Percentiles rank a stretch among this genome's conserved stretches.
These are phyloP conservation scores for Porphyrellus cyaneotinctus DNA, from an alignment of 768 basidiomycete species.

Conservation along the genomic window DNA sequence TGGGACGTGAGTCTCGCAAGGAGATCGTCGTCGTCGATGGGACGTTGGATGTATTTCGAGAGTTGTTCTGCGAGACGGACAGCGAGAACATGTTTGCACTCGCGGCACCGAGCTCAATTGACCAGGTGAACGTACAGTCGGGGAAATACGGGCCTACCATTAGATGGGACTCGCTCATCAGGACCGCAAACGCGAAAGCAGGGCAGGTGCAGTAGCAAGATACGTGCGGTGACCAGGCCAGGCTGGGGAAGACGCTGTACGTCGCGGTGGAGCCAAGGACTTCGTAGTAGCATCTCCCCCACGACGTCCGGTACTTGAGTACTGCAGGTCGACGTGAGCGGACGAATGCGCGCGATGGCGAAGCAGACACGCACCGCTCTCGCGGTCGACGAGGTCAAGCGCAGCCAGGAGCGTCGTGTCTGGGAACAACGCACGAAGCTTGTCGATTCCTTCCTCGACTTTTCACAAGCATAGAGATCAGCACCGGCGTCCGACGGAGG, in stretches of 20 bases:
- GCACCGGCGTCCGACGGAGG: neutral
- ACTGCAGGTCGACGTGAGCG: constrained; percentile 39
- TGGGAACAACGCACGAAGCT: constrained; percentile 56
- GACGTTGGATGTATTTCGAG: constrained; percentile 46
- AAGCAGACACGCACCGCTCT: constrained; percentile 47
- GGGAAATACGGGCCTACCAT: constrained; percentile 44
- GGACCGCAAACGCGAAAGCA: constrained; percentile 62
- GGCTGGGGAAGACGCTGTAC: constrained; percentile 52
- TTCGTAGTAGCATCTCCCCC: constrained; percentile 59
- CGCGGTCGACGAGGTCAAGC: constrained; percentile 71
- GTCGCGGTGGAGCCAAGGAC: constrained; percentile 63
- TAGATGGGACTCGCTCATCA: constrained; percentile 54
- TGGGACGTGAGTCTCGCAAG: constrained; percentile 27
- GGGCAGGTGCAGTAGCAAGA: constrained; percentile 72
- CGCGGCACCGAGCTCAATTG: neutral
- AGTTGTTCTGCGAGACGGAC: constrained; percentile 55
- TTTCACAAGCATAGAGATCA: neutral
- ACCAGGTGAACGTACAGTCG: neutral
- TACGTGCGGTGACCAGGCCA: constrained; percentile 39
- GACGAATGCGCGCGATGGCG: neutral
- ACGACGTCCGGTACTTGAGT: constrained; percentile 53
- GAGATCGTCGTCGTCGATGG: constrained; percentile 46
- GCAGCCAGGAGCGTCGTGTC: constrained; percentile 64
- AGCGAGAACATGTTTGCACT: constrained; percentile 84
- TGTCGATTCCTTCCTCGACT: constrained; percentile 55